Evolutionary conservation across 345 rosid genomes (phyloP).

Genomic region (Eutrema heterophyllum): DNA sequence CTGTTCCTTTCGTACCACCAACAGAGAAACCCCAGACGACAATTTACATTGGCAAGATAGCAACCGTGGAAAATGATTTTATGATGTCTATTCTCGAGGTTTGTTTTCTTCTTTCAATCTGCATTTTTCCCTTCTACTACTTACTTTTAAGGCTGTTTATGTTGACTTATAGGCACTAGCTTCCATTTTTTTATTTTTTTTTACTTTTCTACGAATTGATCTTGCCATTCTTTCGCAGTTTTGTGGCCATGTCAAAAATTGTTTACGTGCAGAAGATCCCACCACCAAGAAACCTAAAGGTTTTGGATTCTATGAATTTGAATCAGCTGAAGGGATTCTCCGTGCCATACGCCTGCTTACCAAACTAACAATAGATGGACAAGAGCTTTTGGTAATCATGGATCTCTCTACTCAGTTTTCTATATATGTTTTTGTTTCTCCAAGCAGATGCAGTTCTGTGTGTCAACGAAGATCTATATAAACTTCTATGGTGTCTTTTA

Average conservation of each 20-base stretch:
- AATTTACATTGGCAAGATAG: conserved; percentile 94
- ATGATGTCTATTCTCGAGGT: conserved; percentile 81
- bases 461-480: not conserved
- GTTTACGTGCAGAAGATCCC: conserved; percentile 86
- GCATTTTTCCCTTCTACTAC: not conserved
- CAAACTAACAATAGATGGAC: conserved; percentile 87
- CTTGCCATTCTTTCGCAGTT: conserved; percentile 43
- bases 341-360: conserved; percentile 86
- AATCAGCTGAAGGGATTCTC: conserved; percentile 93
- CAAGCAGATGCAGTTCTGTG: not conserved
- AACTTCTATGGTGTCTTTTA: not conserved
- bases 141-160: not conserved
- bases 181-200: conserved; percentile 2
- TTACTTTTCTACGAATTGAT: not conserved
- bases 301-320: conserved; percentile 96
- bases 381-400: conserved; percentile 76
- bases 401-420: not conserved
- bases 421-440: not conserved
- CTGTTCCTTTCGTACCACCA: conserved; percentile 56
- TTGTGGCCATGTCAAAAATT: conserved; percentile 90
- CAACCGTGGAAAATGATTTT: conserved; percentile 82
- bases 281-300: conserved; percentile 77
- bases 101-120: conserved; percentile 19
- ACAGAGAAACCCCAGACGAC: conserved; percentile 93
- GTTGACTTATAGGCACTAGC: not conserved